Conservation (phyloP, 2,329 filamentous ascomycete genomes). For the Aspergillus fumigatus region DNA sequence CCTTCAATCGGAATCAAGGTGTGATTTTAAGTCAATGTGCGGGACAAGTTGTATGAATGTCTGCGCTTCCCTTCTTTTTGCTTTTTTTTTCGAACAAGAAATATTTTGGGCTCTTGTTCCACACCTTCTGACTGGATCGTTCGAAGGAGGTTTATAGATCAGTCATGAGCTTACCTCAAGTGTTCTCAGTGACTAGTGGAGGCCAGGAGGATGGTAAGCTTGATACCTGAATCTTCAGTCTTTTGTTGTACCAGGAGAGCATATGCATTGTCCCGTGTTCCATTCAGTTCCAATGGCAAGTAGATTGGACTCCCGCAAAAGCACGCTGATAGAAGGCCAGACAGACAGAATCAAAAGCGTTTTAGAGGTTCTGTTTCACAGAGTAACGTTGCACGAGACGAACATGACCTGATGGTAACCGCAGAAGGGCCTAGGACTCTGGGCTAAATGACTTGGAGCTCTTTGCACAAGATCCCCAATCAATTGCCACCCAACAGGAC, state of each 20-base stretch:
- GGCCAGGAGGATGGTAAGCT: conserved; percentile 11
- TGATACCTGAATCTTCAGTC: conserved; percentile 18
- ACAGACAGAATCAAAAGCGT: conserved; percentile 21
- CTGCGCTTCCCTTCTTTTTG: conserved; percentile 6
- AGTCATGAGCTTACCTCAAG: conserved; percentile 9
- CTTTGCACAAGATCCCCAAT: conserved; percentile 16
- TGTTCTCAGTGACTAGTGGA: conserved; percentile 3
- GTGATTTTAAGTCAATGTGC: conserved; percentile 32
- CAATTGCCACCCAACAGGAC: conserved; percentile 12
- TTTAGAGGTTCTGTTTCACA: conserved; percentile 34
- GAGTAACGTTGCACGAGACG: conserved; percentile 35
- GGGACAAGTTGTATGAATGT: conserved; percentile 23
- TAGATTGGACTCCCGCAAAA: conserved; percentile 13
- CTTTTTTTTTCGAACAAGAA: conserved; percentile 4
- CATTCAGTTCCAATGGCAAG: conserved; percentile 19
- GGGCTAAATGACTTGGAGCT: conserved; percentile 17
- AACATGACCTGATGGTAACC: conserved; percentile 26
- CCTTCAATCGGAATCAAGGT: conserved; percentile 25
- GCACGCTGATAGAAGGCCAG: conserved; percentile 17
- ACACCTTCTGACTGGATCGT: conserved; percentile 1
- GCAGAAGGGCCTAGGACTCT: conserved; percentile 19
- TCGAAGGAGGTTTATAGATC: conserved; percentile 3
- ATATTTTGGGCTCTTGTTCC: neutral
- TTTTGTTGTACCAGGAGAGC: conserved; percentile 24
- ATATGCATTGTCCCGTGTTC: conserved; percentile 30